A percentile compares a stretch with the other conserved stretches of the same genome.
phyloP scores from a whole-genome alignment of 306 rosid genomes.

The Morella rubra region DNA sequence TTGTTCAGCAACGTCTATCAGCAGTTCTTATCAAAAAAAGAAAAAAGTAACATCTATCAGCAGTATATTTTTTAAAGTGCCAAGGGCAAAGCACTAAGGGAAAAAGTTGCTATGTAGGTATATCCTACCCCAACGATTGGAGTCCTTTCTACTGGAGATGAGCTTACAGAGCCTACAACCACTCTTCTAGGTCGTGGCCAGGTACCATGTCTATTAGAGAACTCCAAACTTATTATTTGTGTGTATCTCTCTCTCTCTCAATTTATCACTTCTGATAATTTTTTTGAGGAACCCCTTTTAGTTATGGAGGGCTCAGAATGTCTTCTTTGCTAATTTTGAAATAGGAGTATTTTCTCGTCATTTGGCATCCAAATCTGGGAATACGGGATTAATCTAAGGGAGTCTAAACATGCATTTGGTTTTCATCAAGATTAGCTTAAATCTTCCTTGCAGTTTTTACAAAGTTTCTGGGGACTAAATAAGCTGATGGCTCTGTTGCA shows the following conservation, averaged over 20 bases:
- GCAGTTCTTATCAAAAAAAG: too few species aligned
- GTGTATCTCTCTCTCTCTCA: neutral
- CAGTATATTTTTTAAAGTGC: neutral
- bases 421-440: neutral
- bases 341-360: neutral
- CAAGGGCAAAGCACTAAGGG: conserved; percentile 7
- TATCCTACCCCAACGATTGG: conserved; percentile 67
- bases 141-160: conserved; percentile 94
- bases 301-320: neutral
- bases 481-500: conserved; percentile 43
- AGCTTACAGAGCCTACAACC: conserved; percentile 78
- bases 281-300: neutral
- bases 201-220: conserved; percentile 45
- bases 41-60: neutral
- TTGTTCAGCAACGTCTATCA: neutral
- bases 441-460: neutral
- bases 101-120: conserved; percentile 52
- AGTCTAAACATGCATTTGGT: neutral
- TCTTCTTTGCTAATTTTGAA: neutral
- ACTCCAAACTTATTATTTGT: conserved; percentile 7
- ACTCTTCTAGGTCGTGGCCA: conserved; percentile 64
- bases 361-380: neutral
- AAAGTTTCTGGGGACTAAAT: neutral
- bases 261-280: neutral
- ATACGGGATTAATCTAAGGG: neutral